Base-by-base conservation (phyloP, 2,329 filamentous ascomycete species). In the Waltergamsia citrina region DNA sequence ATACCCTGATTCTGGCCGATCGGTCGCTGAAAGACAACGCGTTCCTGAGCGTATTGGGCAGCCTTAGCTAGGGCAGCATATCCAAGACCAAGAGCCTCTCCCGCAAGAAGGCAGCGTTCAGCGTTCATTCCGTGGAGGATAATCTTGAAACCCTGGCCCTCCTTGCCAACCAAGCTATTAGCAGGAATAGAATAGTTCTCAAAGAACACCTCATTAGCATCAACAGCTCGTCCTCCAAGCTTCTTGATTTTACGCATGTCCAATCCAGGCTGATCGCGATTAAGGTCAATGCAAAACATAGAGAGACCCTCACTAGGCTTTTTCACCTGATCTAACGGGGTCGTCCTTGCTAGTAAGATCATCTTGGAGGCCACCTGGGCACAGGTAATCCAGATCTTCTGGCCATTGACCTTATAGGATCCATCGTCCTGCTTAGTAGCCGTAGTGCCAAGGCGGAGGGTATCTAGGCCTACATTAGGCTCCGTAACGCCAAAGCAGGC, bases 331-430 rank as follows among this genome's bases (percentile, higher is more conserved):
- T 85, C 78, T 0, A 81, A 43, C 0, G 81, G 71, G 0, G 76
- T 84, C 0, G 85, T 92, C 1, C 85, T 72, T 1, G 84, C 84
- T 1, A 93, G 69, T 0, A 93, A 65, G 4, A 92, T 78, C 84
- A 93, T 92, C 46, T 85, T 84, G 3, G 70, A 68, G 0, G 85
- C 84, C 1, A 90, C 81, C 51, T 92, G 84, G 0, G 85, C 85
- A 33, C 76, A 87, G 0, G 84, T 84, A 35, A 92, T 93, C 85
- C 85, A 93, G 36, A 90, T 88, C 60, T 93, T 93, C 51, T 90
- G 83, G 0, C 85, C 85, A 0, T 74, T 74, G 10, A 93, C 67
- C 1, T 59, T 63, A 51, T 87, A 93, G n/a, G 22, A 27, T 15
- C 74, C 71, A 3, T 40, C 34, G 26, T 54, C 48, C 25, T 15